phyloP scores from a whole-genome alignment of 225 moss, liverwort and hornwort genomes.

The Thuidium tamariscinum region DNA sequence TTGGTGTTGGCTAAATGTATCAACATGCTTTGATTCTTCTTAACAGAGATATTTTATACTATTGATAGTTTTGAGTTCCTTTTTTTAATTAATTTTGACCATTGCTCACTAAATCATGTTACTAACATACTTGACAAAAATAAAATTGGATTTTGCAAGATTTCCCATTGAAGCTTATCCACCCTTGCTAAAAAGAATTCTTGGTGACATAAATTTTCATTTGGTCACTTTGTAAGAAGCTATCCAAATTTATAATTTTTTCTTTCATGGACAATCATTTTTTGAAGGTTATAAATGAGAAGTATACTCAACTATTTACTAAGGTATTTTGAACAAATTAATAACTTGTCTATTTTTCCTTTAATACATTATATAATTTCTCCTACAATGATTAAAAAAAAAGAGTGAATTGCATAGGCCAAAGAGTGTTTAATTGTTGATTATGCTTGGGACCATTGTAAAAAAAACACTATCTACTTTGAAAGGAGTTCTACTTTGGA shows the following conservation, averaged over 20 bases:
- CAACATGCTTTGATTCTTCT: background rate
- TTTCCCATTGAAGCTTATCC: background rate
- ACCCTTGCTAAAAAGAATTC: rapidly evolving
- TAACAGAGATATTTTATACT: rapidly evolving
- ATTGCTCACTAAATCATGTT: background rate
- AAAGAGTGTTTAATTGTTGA: background rate
- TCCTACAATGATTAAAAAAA: background rate
- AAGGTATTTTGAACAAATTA: rapidly evolving
- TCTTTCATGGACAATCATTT: rapidly evolving
- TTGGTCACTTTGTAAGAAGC: rapidly evolving
- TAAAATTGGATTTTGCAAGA: background rate
- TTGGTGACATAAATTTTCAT: too few species aligned
- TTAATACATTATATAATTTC: background rate
- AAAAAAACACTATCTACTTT: background rate
- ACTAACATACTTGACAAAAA: background rate
- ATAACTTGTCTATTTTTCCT: background rate
- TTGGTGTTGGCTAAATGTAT: background rate
- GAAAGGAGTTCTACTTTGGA: background rate
- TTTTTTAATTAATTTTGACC: too few species aligned
- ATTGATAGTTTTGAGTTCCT: background rate
- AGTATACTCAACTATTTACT: rapidly evolving
- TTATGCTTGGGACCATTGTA: background rate
- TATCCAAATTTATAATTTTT: background rate
- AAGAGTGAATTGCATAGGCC: background rate
- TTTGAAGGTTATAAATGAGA: background rate